Evolutionary conservation across 164 flowering plant species (phyloP).

Genomic region (Vitis labrusca): DNA sequence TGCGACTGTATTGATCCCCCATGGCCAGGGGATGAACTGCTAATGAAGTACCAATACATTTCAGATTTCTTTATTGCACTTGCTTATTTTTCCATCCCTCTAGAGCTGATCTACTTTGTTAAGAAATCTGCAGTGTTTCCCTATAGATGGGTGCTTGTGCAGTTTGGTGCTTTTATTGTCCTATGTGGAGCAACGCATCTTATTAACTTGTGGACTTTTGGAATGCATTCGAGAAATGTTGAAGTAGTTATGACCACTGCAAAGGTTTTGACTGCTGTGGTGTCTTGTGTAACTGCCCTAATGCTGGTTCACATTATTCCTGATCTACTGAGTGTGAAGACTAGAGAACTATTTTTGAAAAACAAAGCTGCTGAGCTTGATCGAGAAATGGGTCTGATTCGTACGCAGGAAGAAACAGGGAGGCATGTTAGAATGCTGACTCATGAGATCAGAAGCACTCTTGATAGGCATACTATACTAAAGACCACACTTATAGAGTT

Average conservation of each 20-base stretch:
- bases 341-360: constrained; percentile 77
- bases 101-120: constrained; percentile 87
- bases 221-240: constrained; percentile 64
- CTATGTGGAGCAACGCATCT: constrained; percentile 90
- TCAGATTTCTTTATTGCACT: constrained; percentile 92
- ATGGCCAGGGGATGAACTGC: constrained; percentile 76
- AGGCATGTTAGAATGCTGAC: constrained; percentile 91
- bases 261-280: constrained; percentile 72
- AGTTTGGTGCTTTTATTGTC: constrained; percentile 94
- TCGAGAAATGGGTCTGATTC: constrained; percentile 84
- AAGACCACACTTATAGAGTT: constrained; percentile 83
- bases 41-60: constrained; percentile 82
- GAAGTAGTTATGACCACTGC: constrained; percentile 76
- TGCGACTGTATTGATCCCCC: constrained; percentile 85
- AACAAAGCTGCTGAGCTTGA: constrained; percentile 90
- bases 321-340: constrained; percentile 80
- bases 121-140: constrained; percentile 87
- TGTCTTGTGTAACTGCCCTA: constrained; percentile 84
- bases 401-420: constrained; percentile 88
- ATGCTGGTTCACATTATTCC: constrained; percentile 93
- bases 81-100: constrained; percentile 87
- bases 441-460: constrained; percentile 88
- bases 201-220: constrained; percentile 85
- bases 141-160: constrained; percentile 90
- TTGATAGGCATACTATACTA: constrained; percentile 79